Evolutionary conservation across 148 eudicot genomes (phyloP).

Genomic region (Vaccinium myrtillus): DNA sequence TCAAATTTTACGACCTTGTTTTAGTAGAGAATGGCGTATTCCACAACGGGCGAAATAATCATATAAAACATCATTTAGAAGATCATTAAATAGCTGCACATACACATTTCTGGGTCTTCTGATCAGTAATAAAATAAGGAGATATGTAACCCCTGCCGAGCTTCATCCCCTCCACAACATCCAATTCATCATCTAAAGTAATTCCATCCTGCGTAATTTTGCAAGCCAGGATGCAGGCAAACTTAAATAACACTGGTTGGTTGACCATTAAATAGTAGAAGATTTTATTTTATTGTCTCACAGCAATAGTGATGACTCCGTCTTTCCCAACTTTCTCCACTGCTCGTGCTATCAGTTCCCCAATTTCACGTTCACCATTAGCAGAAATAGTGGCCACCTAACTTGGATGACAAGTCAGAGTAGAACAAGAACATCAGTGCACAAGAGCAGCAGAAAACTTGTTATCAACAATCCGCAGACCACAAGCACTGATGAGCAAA

Average conservation of each 20-base stretch:
- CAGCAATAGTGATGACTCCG: slow-evolving; percentile 90
- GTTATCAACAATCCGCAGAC: neutral
- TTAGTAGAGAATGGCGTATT: neutral
- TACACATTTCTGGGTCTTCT: slow-evolving; percentile 86
- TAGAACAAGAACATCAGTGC: neutral
- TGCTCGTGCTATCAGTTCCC: slow-evolving; percentile 82
- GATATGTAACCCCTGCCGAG: slow-evolving; percentile 91
- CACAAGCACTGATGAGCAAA: neutral
- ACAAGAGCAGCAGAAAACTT: neutral
- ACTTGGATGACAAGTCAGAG: neutral
- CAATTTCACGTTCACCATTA: slow-evolving; percentile 90
- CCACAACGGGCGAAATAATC: neutral
- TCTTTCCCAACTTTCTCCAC: slow-evolving; percentile 99
- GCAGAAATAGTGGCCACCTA: slow-evolving; percentile 97
- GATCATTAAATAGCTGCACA: slow-evolving; percentile 26
- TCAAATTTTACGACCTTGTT: neutral
- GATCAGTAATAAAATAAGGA: slow-evolving; percentile 87
- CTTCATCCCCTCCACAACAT: slow-evolving; percentile 98
- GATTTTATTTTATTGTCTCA: slow-evolving; percentile 35
- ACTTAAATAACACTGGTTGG: neutral
- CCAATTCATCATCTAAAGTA: slow-evolving; percentile 84
- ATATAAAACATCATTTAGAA: neutral
- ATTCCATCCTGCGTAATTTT: slow-evolving; percentile 67
- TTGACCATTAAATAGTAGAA: neutral
- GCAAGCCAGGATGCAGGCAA: slow-evolving; percentile 7